phyloP scores from a whole-genome alignment of 768 basidiomycete species.

The Lentinula sp. region DNA sequence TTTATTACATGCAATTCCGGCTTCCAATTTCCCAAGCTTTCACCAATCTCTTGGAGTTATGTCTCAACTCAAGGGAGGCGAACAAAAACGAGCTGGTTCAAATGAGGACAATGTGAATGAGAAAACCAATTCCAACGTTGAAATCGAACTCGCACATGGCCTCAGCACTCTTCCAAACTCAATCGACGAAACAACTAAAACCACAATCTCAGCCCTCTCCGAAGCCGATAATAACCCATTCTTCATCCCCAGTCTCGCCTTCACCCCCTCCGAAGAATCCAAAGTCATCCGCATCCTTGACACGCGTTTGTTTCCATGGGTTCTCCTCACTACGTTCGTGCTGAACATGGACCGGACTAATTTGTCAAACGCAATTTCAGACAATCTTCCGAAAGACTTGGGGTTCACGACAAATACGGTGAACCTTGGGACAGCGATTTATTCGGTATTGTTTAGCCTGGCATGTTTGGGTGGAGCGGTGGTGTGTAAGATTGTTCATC shows the following conservation, averaged over 20 bases:
- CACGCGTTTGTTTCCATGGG: slow-evolving; percentile 23
- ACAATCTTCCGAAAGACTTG: slow-evolving; percentile 30
- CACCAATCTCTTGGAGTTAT: neutral
- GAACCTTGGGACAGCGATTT: slow-evolving; percentile 31
- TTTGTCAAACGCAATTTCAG: slow-evolving; percentile 34
- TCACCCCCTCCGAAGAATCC: slow-evolving; percentile 26
- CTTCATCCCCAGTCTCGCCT: slow-evolving; percentile 22
- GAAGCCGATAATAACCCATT: slow-evolving; percentile 15
- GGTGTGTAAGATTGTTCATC: slow-evolving; percentile 31
- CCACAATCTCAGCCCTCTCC: neutral
- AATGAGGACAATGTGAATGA: no score
- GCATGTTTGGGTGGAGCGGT: slow-evolving; percentile 31
- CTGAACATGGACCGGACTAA: slow-evolving; percentile 38
- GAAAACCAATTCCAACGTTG: no score
- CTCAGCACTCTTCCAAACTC: no score
- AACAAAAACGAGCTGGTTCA: neutral
- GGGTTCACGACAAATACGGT: slow-evolving; percentile 34
- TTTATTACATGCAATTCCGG: neutral
- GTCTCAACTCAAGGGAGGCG: neutral
- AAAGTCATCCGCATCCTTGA: slow-evolving; percentile 21
- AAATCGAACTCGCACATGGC: no score
- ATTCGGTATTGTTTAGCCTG: slow-evolving; percentile 27
- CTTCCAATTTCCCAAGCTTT: neutral
- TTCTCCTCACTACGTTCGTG: slow-evolving; percentile 27
- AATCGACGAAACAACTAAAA: neutral